Evolutionary conservation across 2,329 filamentous ascomycete species (phyloP), one percentile per base, ranked within the genome.

Genomic region (Hymenoscyphus salicellus): DNA sequence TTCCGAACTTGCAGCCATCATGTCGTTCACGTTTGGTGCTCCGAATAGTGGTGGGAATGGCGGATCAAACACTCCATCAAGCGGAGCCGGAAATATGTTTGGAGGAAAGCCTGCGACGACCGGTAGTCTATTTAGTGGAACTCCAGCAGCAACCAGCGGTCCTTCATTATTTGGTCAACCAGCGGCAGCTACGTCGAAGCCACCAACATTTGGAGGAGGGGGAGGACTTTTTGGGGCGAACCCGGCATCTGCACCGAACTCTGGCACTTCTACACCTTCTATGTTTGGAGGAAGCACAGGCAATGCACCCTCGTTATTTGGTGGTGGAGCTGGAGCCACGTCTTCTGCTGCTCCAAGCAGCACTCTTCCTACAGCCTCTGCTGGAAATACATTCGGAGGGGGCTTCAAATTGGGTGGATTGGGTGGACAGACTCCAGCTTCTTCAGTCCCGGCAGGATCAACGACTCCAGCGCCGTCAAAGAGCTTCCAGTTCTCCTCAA

Each of bases 11-110:
- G 16, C 23, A n/a, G 20, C 33, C 26, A 59, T 43, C 23, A 32
- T 33, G 30, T 30, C 77, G 36, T 74, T 77, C 62, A 72, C 41
- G 64, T 79, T 79, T 65, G 75, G 76, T 23, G 55, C 32, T 58
- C 43, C 65, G 17, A 63, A 61, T 41, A 41, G 23, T 28, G 33
- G 33, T 26, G 69, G 70, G 28, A 63, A 52, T 59, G 62, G 69
- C 36, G 60, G 60, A 23, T 62, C 43, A 7, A 66, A 65, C 55
- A 33, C 55, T 58, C 58, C 59, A 28, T 28, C 63, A 23, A 56
- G 58, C 17, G 65, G 62, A 26, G 32, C 65, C 30, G 58, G 68
- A 49, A 52, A 52, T 14, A 68, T 63, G 38, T 20, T 61, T 58
- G 58, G 61, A 59, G 55, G 16, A 58, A 58, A 38, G n/a, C n/a